phyloP scores from a whole-genome alignment of 164 flowering plant species.

The Saururus chinensis region DNA sequence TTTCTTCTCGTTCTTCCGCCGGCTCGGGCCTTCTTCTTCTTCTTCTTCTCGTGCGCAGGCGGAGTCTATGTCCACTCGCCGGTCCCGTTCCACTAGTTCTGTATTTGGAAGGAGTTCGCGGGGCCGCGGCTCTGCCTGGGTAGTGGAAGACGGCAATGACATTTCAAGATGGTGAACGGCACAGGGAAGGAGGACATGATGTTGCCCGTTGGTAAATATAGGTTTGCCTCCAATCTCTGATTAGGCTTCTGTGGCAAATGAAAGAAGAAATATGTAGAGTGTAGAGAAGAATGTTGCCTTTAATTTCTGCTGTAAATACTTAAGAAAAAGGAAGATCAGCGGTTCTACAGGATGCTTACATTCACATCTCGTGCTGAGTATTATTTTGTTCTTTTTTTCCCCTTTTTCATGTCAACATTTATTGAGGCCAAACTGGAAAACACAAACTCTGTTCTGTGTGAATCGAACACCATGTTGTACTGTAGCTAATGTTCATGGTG shows the following conservation, averaged over 20 bases:
- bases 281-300: not conserved
- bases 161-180: conserved; percentile 13
- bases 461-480: too few species aligned
- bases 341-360: not conserved
- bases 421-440: too few species aligned
- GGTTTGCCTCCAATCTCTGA: not conserved
- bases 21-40: conserved; percentile 23
- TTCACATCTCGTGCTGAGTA: not conserved
- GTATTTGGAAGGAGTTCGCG: conserved; percentile 22
- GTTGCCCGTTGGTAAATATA: not conserved
- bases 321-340: not conserved
- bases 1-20: conserved; percentile 36
- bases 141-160: conserved; percentile 27
- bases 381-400: too few species aligned
- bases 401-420: too few species aligned
- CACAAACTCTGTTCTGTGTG: too few species aligned
- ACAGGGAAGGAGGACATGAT: too few species aligned
- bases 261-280: conserved; percentile 5
- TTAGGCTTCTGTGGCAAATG: not conserved
- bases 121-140: conserved; percentile 39
- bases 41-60: conserved; percentile 18
- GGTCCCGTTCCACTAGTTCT: conserved; percentile 19
- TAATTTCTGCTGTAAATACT: conserved; percentile 16
- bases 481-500: too few species aligned
- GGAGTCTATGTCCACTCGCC: conserved; percentile 2